phyloP scores from a whole-genome alignment of 164 flowering plant genomes.

The Vitis labrusca region DNA sequence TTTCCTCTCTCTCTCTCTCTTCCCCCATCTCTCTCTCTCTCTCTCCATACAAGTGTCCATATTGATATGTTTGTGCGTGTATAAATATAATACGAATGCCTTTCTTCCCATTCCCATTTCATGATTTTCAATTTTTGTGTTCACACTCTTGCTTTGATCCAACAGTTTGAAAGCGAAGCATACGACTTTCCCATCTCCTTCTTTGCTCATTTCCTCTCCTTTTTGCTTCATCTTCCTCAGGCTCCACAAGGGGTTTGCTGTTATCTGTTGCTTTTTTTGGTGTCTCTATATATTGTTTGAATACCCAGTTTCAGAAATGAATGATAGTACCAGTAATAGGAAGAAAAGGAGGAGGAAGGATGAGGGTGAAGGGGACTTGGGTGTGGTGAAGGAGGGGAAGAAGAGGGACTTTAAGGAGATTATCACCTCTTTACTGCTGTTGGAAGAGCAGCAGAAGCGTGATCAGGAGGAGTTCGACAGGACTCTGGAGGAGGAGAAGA shows the following conservation, averaged over 20 bases:
- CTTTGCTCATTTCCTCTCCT: not conserved
- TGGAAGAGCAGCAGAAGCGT: conserved; percentile 40
- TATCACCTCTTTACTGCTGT: conserved; percentile 27
- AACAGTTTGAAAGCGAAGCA: not conserved
- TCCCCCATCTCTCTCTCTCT: too few relatives aligned
- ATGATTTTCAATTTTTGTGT: not conserved
- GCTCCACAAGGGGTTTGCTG: too few relatives aligned
- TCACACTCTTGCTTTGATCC: conserved; percentile 5
- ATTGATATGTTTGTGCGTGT: too few relatives aligned
- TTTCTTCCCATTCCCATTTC: not conserved
- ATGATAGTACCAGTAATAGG: not conserved
- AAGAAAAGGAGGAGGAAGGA: not conserved
- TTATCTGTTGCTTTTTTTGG: too few relatives aligned
- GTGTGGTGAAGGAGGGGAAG: conserved; percentile 7
- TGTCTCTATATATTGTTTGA: too few relatives aligned
- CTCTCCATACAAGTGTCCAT: too few relatives aligned
- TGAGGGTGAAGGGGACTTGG: not conserved
- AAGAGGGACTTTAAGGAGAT: conserved; percentile 33
- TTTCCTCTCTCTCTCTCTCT: too few relatives aligned
- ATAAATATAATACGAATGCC: too few relatives aligned
- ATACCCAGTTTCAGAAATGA: not conserved
- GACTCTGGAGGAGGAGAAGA: conserved; percentile 20
- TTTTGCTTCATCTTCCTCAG: not conserved
- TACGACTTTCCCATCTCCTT: not conserved
- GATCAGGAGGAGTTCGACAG: conserved; percentile 21